These are phyloP conservation scores for Lyophyllum atratum DNA, from an alignment of 768 basidiomycete genomes.

Conservation along the genomic window DNA sequence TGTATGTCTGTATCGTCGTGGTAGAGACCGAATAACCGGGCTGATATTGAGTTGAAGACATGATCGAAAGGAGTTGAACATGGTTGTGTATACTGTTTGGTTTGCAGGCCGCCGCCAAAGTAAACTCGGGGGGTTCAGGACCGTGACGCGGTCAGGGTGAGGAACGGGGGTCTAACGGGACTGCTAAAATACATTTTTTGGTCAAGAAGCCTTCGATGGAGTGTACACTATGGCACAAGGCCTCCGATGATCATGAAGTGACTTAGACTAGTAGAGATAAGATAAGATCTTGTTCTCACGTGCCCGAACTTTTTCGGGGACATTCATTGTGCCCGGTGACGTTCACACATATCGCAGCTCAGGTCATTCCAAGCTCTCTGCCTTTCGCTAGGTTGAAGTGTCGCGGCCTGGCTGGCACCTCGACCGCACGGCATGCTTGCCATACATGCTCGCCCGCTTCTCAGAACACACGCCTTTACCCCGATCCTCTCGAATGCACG, in stretches of 20 bases:
- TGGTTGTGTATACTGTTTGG: slow-evolving; percentile 13
- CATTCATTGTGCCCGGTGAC: background rate
- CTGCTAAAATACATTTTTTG: no score
- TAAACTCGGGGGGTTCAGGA: no score
- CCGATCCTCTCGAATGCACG: slow-evolving; percentile 6
- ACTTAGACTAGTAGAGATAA: no score
- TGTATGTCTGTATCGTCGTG: background rate
- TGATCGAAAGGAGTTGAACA: background rate
- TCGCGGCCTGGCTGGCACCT: slow-evolving; percentile 9
- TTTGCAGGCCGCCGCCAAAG: slow-evolving; percentile 10
- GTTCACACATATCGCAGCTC: background rate
- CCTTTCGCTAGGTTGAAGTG: slow-evolving; percentile 11
- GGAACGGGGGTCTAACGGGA: background rate
- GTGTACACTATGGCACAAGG: background rate
- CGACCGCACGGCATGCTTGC: slow-evolving; percentile 12
- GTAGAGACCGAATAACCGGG: background rate
- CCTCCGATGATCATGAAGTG: no score
- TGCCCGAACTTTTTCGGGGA: slow-evolving; percentile 10
- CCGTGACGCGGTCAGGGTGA: no score
- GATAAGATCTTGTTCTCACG: slow-evolving; percentile 12
- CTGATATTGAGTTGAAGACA: background rate
- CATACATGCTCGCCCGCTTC: slow-evolving; percentile 12
- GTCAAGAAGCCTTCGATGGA: no score
- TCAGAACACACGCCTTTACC: slow-evolving; percentile 7
- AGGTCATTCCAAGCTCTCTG: slow-evolving; percentile 1